Base-by-base conservation (phyloP, 192 early-diverging fungal genomes). In the Coemansia sp. region DNA sequence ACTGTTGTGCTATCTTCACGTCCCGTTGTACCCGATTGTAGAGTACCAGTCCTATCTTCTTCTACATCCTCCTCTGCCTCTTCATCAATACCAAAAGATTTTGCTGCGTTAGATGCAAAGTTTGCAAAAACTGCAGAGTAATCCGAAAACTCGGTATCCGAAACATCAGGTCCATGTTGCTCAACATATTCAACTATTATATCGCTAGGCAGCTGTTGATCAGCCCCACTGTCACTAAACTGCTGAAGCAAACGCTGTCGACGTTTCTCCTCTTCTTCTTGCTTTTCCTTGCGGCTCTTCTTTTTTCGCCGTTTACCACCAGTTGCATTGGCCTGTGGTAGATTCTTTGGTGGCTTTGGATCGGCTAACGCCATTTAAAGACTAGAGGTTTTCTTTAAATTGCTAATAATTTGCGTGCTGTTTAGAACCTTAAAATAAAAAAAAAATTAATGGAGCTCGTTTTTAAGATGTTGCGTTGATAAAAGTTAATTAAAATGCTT, bases 281-380 rank as follows among this genome's bases (percentile, higher is more conserved):
- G 59, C 63, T 75, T 81, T 11, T 81, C 78, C 64, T 66, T 69
- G 55, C 78, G 78, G 51, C 63, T 75, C 66, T 75, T 75, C 67
- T 72, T 75, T 61, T 72, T 81, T 56, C 78, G 78, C 65, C 78
- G 65, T 54, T 70, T 67, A 31, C 57, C 75, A 1, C 25, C 57
- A 46, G 39, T 46, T 46, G 11, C 8, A 46, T 46, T 46, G 9
- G 11, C 39, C 39, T 46, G 39, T 17, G 39, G 11, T 14, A 46
- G 14, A 14, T 14, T 46, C 39, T 46, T 46, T 46, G 14, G 11
- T 17, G 39, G 39, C 14, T 46, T 46, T 17, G 39, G 39, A 14
- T 46, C 39, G 39, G 39, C 39, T 46, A 46, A 14, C 39, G 14
- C 39, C 39, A 46, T 46, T 14, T 46, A 46, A 46, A 17, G 3